These are phyloP conservation scores for Pelargonium exstipulatum DNA, from an alignment of 441 rosid species.

Conservation along the genomic window DNA sequence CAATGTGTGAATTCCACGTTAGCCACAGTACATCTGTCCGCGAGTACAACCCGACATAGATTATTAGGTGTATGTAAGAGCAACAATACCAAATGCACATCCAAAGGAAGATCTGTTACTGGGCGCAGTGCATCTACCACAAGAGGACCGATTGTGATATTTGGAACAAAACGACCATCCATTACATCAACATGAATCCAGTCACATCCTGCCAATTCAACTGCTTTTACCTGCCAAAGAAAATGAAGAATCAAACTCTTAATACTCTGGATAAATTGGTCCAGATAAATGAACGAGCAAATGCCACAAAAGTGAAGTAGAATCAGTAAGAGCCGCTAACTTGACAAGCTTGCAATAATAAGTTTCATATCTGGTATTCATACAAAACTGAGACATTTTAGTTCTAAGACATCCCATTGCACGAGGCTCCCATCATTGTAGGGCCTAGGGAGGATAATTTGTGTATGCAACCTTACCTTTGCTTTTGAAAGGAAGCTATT, in stretches of 20 bases:
- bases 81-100: constrained; percentile 82
- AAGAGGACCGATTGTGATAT: constrained; percentile 95
- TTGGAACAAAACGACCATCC: constrained; percentile 99
- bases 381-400: neutral
- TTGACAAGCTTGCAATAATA: neutral
- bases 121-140: constrained; percentile 95
- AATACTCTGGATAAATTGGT: neutral
- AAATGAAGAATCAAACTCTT: constrained; percentile 23
- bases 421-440: too few species aligned
- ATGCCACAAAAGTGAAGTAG: neutral
- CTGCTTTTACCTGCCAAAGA: constrained; percentile 73
- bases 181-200: constrained; percentile 98
- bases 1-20: constrained; percentile 22
- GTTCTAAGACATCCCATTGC: neutral
- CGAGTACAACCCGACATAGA: neutral
- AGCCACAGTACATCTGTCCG: constrained; percentile 8
- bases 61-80: constrained; percentile 7
- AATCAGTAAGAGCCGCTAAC: neutral
- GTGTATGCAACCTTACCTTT: too few species aligned
- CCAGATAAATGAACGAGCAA: neutral
- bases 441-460: too few species aligned
- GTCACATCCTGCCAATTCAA: constrained; percentile 95
- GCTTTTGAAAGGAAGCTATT: too few species aligned
- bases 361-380: neutral
- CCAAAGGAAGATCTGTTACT: constrained; percentile 90